Evolutionary conservation across 1,139 yeast species (phyloP).

Genomic region (Pichia terricola): DNA sequence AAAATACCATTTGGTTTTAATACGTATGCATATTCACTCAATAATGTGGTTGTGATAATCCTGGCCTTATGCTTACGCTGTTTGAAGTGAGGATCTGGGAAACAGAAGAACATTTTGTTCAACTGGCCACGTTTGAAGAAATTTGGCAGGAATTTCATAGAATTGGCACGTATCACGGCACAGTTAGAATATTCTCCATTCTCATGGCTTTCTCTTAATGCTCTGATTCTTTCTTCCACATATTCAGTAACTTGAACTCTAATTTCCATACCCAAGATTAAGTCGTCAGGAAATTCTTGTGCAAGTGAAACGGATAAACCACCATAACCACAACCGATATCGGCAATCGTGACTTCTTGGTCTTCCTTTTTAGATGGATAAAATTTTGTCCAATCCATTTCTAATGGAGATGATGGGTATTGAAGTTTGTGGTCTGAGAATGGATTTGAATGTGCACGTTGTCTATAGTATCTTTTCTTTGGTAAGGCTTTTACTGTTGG

Average conservation of each 20-base stretch:
- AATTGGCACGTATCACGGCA: constrained; percentile 85
- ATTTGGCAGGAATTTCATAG: constrained; percentile 95
- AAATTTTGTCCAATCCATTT: constrained; percentile 78
- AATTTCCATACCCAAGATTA: constrained; percentile 92
- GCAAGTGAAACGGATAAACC: constrained; percentile 79
- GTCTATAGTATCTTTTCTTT: constrained; percentile 83
- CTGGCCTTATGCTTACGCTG: constrained; percentile 96
- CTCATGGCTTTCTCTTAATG: constrained; percentile 42
- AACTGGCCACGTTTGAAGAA: constrained; percentile 76
- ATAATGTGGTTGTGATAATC: constrained; percentile 78
- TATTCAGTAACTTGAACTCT: constrained; percentile 95
- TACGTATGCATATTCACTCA: constrained; percentile 88
- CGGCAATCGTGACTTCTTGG: constrained; percentile 73
- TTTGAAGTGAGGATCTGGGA: constrained; percentile 98
- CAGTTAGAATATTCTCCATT: constrained; percentile 57
- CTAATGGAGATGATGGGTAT: constrained; percentile 71
- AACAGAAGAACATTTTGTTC: constrained; percentile 90
- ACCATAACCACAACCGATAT: constrained; percentile 97
- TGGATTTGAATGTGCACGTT: constrained; percentile 96
- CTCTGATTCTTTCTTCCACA: constrained; percentile 90
- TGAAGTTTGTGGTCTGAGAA: constrained; percentile 90
- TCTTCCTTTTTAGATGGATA: constrained; percentile 48
- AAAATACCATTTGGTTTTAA: constrained; percentile 78
- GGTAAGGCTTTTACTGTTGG: constrained; percentile 33
- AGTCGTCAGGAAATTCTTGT: constrained; percentile 59